These are phyloP conservation scores for Trichoderma citrinoviride DNA, from an alignment of 2,329 filamentous ascomycete species.

Conservation along the genomic window DNA sequence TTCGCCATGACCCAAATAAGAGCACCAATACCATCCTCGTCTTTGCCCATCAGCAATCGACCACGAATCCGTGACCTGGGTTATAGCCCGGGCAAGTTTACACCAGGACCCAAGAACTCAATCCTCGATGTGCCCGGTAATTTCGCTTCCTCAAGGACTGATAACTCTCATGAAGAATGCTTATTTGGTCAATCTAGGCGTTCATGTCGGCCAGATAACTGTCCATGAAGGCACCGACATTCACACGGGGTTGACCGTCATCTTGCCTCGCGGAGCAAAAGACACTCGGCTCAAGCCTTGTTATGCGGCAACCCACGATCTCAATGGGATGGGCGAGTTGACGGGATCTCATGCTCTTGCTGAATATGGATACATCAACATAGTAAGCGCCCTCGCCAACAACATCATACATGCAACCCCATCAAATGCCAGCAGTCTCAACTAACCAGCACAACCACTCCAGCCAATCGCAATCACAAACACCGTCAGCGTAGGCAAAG, in stretches of 20 bases:
- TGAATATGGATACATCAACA: constrained; percentile 3
- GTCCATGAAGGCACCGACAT: background rate
- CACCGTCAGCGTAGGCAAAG: background rate
- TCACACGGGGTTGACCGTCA: background rate
- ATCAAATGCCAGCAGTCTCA: background rate
- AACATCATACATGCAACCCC: no score
- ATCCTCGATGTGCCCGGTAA: background rate
- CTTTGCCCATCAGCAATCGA: background rate
- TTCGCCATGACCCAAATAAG: background rate
- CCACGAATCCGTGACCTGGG: background rate
- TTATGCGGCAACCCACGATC: background rate
- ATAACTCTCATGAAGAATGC: background rate
- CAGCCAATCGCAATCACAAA: background rate
- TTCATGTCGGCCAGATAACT: background rate
- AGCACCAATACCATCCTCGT: background rate
- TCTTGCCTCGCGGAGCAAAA: background rate
- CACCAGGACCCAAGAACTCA: background rate
- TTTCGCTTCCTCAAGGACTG: background rate
- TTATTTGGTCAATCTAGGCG: background rate
- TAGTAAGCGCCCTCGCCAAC: background rate
- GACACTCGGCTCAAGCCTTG: background rate
- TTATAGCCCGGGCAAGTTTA: background rate
- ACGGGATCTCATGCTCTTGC: background rate
- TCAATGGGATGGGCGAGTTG: background rate
- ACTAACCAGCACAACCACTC: background rate